Conservation (phyloP, 2,329 filamentous ascomycete genomes). For the Lachnellula cervina region DNA sequence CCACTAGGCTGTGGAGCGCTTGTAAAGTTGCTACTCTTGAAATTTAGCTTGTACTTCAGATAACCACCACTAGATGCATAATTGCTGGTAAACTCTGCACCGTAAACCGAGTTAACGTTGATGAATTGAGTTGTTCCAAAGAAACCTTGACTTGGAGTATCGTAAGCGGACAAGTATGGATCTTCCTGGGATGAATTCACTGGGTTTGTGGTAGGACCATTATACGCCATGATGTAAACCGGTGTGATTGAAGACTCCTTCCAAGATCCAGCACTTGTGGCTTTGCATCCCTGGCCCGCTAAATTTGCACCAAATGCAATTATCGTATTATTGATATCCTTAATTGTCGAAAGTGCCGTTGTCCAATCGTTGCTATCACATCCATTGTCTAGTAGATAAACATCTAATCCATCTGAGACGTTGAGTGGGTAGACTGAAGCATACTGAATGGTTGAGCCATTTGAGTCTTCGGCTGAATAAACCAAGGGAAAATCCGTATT, state of each 20-base stretch:
- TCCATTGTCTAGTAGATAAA: slow-evolving; percentile 10
- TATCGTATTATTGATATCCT: slow-evolving; percentile 13
- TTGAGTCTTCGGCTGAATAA: slow-evolving; percentile 14
- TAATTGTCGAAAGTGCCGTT: slow-evolving; percentile 4
- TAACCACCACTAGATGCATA: slow-evolving; percentile 13
- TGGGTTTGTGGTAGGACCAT: slow-evolving; percentile 3
- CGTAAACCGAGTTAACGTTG: slow-evolving; percentile 10
- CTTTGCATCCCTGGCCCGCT: background rate
- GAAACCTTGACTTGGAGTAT: slow-evolving; percentile 10
- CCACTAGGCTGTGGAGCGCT: slow-evolving; percentile 8
- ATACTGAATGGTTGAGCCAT: slow-evolving; percentile 11
- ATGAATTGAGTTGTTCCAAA: slow-evolving; percentile 11
- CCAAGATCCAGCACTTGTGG: background rate
- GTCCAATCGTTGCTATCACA: slow-evolving; percentile 13
- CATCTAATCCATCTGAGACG: slow-evolving; percentile 2
- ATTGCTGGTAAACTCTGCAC: slow-evolving; percentile 8
- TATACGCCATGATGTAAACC: slow-evolving; percentile 14
- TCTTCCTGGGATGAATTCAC: background rate
- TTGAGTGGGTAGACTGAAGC: slow-evolving; percentile 17
- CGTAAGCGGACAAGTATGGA: slow-evolving; percentile 16
- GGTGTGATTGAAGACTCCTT: background rate
- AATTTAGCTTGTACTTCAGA: slow-evolving; percentile 10
- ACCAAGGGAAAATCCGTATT: slow-evolving; percentile 18
- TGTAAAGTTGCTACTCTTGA: slow-evolving; percentile 4
- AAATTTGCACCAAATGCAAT: slow-evolving; percentile 12